phyloP scores from a whole-genome alignment of 2,329 filamentous ascomycete species.

The Cylindrodendrum hubeiense region DNA sequence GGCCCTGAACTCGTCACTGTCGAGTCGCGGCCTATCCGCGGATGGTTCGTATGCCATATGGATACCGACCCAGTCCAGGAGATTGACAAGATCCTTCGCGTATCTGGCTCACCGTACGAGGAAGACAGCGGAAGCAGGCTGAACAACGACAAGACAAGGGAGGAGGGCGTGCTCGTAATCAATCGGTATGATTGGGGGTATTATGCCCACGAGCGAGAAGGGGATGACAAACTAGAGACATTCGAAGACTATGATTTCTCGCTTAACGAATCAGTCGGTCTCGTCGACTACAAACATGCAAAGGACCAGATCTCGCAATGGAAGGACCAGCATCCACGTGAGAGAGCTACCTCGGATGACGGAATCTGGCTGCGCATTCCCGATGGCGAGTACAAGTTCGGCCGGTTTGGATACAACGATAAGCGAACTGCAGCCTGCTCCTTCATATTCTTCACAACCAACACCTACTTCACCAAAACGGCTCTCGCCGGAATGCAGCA shows the following conservation, averaged over 20 bases:
- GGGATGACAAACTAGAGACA: background rate
- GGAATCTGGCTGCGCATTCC: constrained; percentile 20
- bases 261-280: background rate
- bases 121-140: constrained; percentile 1
- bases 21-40: too few species aligned
- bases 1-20: too few species aligned
- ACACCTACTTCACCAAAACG: constrained; percentile 1
- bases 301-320: background rate
- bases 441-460: constrained; percentile 14
- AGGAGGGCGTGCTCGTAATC: constrained; percentile 12
- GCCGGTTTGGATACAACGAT: constrained; percentile 16
- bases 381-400: constrained; percentile 20
- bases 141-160: background rate
- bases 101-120: constrained; percentile 21
- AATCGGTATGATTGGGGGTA: constrained; percentile 19
- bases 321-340: constrained; percentile 1
- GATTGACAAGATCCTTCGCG: constrained; percentile 17
- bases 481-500: background rate
- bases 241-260: background rate
- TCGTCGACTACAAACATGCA: constrained; percentile 3
- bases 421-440: constrained; percentile 1
- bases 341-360: background rate
- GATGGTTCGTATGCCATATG: constrained; percentile 7
- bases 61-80: constrained; percentile 1
- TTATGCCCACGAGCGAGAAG: background rate